phyloP scores from a whole-genome alignment of 257 asterid species.

The Nicotiana paniculata region DNA sequence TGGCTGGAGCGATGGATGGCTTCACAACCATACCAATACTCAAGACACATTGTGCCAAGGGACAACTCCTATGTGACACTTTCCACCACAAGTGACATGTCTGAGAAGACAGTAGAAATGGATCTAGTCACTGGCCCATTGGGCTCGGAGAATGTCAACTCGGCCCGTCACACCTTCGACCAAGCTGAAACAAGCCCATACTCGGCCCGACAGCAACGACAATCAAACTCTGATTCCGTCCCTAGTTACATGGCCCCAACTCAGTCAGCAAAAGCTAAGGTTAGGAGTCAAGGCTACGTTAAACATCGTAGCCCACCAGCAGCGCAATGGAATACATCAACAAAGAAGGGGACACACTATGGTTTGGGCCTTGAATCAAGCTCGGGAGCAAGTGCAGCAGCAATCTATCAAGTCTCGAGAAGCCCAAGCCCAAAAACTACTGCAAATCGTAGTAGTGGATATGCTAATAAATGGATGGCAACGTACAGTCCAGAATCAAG shows the following conservation, averaged over 20 bases:
- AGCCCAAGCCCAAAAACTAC: conserved; percentile 54
- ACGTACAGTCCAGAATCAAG: conserved; percentile 64
- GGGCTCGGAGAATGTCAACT: conserved; percentile 28
- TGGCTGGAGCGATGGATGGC: conserved; percentile 96
- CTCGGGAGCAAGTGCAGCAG: conserved; percentile 46
- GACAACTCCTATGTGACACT: conserved; percentile 31
- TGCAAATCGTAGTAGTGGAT: conserved; percentile 20
- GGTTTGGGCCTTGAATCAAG: conserved; percentile 51
- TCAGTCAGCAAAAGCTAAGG: conserved; percentile 81
- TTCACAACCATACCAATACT: conserved; percentile 51
- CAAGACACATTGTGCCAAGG: conserved; percentile 27
- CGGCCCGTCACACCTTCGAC: conserved; percentile 25
- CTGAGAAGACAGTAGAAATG: conserved; percentile 72
- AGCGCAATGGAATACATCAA: conserved; percentile 50
- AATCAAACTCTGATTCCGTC: conserved; percentile 14
- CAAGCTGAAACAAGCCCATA: conserved; percentile 41
- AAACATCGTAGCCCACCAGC: conserved; percentile 37
- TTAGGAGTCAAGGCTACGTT: conserved; percentile 34
- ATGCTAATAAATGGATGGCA: conserved; percentile 41
- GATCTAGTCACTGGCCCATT: conserved; percentile 26
- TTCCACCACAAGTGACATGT: conserved; percentile 33
- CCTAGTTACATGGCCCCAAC: conserved; percentile 95
- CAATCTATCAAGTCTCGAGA: conserved; percentile 39
- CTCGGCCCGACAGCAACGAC: conserved; percentile 18
- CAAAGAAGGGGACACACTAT: conserved; percentile 27